Evolutionary conservation across 192 early-diverging fungal species (phyloP), one percentile per base, ranked within the genome.

Genomic region (Rhizophlyctis rosea): DNA sequence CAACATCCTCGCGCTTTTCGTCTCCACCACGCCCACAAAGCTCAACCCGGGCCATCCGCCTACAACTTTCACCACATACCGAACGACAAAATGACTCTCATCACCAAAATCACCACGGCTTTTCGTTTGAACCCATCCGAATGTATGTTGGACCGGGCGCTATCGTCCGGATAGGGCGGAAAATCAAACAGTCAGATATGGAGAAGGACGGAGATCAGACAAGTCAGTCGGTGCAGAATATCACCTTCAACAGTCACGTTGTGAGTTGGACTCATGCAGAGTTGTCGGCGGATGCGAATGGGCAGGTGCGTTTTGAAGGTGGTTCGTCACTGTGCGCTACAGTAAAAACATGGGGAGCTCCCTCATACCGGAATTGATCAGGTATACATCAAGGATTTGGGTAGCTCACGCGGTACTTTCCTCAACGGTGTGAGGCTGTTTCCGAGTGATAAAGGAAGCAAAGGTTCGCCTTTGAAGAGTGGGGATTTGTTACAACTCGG

Each of bases 401-500:
- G 92, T 61, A 90, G 88, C 13, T 95, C 92, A 2, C 95, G 94
- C 16, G 96, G 96, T 24, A 98, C 94, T 16, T 97, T 97, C 69
- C 79, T 98, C 50, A 98, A 98, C 76, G 85, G 91, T 62, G 78
- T 90, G 56, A 82, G 96, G 21, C 79, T 98, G n/a, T 85, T 82
- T n/a, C 85, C 93, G 18, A 85, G 90, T 21, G 84, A 84, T 16
- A 81, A 87, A 39, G 90, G 90, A 68, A 89, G 87, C 47, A 70
- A 81, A 28, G 84, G 92, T 1, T 87, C 86, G 51, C 76, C 71
- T 34, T 70, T 98, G 61, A 87, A 90, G 55, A 86, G 92, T 75
- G 92, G 92, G 5, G 96, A 98, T 72, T 81, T 98, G 25, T 77
- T 98, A 53, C 95, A 98, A 79, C 80, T 98, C 28, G 96, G 96